A percentile compares a stretch with the other conserved stretches of the same genome.
Conservation (phyloP, 805 yeast species). For the Ogataea parapolymorpha region DNA sequence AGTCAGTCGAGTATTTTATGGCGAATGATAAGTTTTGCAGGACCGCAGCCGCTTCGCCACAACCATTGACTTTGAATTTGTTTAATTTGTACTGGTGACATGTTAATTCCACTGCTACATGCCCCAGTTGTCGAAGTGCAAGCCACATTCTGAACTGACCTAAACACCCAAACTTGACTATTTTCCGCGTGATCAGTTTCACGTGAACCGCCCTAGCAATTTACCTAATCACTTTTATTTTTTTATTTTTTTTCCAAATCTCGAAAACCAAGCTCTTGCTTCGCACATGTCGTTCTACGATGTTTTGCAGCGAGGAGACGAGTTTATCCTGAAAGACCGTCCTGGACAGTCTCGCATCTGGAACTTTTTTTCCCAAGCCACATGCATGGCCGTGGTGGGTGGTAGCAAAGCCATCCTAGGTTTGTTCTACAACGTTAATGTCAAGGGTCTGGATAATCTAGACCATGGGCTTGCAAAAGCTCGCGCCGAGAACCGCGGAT, state of each 20-base stretch:
- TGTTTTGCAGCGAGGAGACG: constrained; percentile 71
- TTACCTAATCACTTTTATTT: neutral
- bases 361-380: constrained; percentile 65
- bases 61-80: too few species aligned
- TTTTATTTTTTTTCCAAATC: neutral
- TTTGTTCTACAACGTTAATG: constrained; percentile 58
- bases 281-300: constrained; percentile 60
- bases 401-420: constrained; percentile 60
- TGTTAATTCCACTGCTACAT: too few species aligned
- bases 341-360: constrained; percentile 60
- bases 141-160: neutral
- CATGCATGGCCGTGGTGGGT: constrained; percentile 64
- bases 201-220: neutral
- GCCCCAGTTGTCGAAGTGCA: neutral
- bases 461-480: constrained; percentile 64
- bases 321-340: constrained; percentile 47
- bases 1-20: too few species aligned
- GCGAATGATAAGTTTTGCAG: too few species aligned
- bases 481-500: constrained; percentile 63
- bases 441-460: constrained; percentile 60
- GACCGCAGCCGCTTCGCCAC: too few species aligned
- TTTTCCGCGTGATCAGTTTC: too few species aligned
- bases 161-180: too few species aligned
- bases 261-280: neutral
- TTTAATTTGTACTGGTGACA: too few species aligned